Evolutionary conservation across 108 stramenopile species (phyloP), one percentile per base, ranked within the genome.

Genomic region (Parietichytrium sp.): DNA sequence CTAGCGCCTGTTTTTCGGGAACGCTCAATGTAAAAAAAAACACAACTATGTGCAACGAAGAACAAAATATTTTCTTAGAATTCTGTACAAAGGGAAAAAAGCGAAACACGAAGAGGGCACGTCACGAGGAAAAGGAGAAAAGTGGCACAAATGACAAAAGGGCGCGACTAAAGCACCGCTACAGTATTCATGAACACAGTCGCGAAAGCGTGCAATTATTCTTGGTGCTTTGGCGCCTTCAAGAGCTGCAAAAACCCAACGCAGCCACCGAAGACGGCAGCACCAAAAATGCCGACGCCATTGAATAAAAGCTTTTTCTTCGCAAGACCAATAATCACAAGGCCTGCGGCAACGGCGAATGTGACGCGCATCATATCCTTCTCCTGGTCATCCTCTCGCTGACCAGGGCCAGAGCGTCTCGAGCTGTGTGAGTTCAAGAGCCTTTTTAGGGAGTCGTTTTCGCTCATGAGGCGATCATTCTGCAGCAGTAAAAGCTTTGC

Each of bases 321-420:
- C 36, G 55, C 55, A 8, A 72, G 55, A 42, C 55, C 55, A 23
- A 72, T 72, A 38, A 72, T 72, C 36, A 72, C 20, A 72, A 72
- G 42, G 18, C 55, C 55, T 18, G 55, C 55, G 38, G 55, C 55
- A 4, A 72, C 55, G 13, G 55, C 55, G 15, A 72, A 38, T 4
- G 55, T 72, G 0, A 72, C 55, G 29, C 55, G 55, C 55, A 72
- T 72, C 36, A 30, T 30, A 38, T 72, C 55, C 18, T 30, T 30
- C 20, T 38, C 18, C 38, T 72, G 36, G 36, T 72, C 55, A 54
- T n/a, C n/a, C 0, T 72, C 55, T 12, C 30, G 55, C 55, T 16
- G 55, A 31, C 33, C 36, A 4, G 18, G 20, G 38, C 55, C 36
- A 16, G 38, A 42, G 36, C 20, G 36, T 8, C 18, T 27, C 55